Percentiles rank a stretch among this genome's conserved stretches.
Conservation (phyloP, 1,284 basidiomycete species). For the Leccinum olivaceoglutinosum region DNA sequence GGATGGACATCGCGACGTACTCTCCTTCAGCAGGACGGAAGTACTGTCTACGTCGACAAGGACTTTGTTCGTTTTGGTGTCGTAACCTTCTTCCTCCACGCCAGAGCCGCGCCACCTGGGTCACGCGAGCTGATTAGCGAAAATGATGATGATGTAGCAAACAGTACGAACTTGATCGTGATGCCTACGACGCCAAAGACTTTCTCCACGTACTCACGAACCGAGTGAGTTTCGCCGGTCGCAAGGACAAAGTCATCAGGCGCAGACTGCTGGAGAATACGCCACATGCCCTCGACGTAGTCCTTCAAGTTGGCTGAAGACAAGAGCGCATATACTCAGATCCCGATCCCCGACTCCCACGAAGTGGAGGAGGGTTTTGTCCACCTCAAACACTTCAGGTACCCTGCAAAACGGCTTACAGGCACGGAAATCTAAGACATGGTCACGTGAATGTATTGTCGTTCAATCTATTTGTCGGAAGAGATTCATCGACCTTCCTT, state of each 20-base stretch:
- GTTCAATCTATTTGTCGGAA: too few relatives aligned
- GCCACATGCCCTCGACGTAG: conserved; percentile 94
- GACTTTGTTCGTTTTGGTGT: conserved; percentile 58
- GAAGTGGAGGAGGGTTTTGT: too few relatives aligned
- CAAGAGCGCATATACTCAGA: conserved; percentile 11
- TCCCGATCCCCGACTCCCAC: not conserved
- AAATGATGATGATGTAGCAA: not conserved
- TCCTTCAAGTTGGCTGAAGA: conserved; percentile 54
- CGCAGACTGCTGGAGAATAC: conserved; percentile 79
- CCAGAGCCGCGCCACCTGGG: conserved; percentile 71
- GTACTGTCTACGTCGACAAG: conserved; percentile 80
- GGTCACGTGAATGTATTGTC: too few relatives aligned
- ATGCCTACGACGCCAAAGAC: conserved; percentile 68
- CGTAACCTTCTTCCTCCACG: conserved; percentile 70
- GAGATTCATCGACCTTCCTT: too few relatives aligned
- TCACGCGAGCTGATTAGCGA: not conserved
- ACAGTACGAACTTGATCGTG: conserved; percentile 48
- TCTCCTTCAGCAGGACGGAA: conserved; percentile 93
- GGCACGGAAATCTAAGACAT: too few relatives aligned
- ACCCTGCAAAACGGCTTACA: too few relatives aligned
- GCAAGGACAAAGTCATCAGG: conserved; percentile 89
- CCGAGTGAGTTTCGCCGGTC: conserved; percentile 87
- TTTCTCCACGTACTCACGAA: conserved; percentile 86
- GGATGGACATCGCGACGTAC: conserved; percentile 40
- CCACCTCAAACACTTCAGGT: too few relatives aligned